Conservation (phyloP, 495 filamentous ascomycete species). For the Podospora comata region DNA sequence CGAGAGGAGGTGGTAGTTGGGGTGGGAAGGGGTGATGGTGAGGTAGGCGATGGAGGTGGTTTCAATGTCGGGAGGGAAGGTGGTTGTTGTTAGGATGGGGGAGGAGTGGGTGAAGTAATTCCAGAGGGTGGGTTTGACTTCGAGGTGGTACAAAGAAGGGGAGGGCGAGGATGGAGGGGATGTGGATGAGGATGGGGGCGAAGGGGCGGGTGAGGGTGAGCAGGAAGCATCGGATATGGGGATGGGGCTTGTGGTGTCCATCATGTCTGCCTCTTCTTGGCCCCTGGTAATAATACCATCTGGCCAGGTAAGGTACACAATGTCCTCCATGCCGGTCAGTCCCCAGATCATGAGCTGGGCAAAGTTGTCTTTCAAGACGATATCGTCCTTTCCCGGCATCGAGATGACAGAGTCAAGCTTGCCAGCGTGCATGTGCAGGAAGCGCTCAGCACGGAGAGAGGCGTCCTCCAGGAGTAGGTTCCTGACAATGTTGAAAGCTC, state of each 20-base stretch:
- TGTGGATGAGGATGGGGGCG: not conserved
- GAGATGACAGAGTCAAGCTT: constrained; percentile 3
- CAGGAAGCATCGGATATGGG: too few species aligned
- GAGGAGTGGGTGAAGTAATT: constrained; percentile 15
- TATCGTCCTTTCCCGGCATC: not conserved
- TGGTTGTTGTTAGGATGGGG: constrained; percentile 13
- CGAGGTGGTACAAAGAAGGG: too few species aligned
- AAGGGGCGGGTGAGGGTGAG: not conserved
- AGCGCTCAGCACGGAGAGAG: constrained; percentile 4
- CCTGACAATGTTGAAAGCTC: constrained; percentile 1
- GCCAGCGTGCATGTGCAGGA: not conserved
- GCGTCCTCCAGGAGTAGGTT: constrained; percentile 9
- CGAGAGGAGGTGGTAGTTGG: not conserved
- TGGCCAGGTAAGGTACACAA: constrained; percentile 24
- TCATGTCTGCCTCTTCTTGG: not conserved
- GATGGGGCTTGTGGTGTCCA: not conserved
- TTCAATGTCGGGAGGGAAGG: constrained; percentile 23
- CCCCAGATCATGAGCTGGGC: constrained; percentile 26
- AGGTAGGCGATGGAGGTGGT: constrained; percentile 29
- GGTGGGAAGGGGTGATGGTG: constrained; percentile 13
- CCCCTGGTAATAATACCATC: not conserved
- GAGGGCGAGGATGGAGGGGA: not conserved
- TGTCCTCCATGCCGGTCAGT: constrained; percentile 5
- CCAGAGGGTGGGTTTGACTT: not conserved
- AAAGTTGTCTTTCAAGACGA: constrained; percentile 25